Base-by-base conservation (phyloP, 768 basidiomycete genomes). In the Tubosaeta sp. region DNA sequence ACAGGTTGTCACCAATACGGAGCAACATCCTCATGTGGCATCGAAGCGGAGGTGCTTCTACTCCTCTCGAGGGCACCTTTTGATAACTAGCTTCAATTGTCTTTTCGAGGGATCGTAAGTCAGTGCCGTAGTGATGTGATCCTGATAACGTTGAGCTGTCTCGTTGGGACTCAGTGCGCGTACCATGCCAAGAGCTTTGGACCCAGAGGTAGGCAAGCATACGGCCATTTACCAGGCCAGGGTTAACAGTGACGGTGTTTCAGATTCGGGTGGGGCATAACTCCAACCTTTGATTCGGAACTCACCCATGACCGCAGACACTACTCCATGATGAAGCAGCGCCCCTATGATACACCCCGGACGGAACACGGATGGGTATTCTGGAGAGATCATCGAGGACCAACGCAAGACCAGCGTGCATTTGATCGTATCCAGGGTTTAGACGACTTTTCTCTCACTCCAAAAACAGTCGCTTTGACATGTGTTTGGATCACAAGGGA, bases 301-400 rank as follows among this genome's bases (percentile, higher is more conserved):
- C 82, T 10, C 79, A 76, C 33, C 67, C 41, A 76, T 52, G 72
- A 74, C 37, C 74, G 72, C 22, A 41, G 70, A 70, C 55, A 41
- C 38, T 50, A 64, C 59, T 66, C 11, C 47, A 59, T 34, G 68
- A 60, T 22, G 72, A 73, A 27, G 60, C 65, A 17, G 70, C 73
- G 25, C 65, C 75, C 27, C 29, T 1, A 9, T 71, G n/a, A 26
- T 44, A 44, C 65, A 17, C 70, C 50, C 17, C 81, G 80, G 81
- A 76, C 79, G 31, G 68, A 82, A 43, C 82, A 83, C 22, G 78
- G 92, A 46, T 79, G 76, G 58, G 89, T 92, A 88, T 94, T 65
- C n/a, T 44, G 7, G 88, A 95, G 71, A 71, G 76, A 90, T 95
- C 61, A 79, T 97, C 29, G 74, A 84, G 48, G 94, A 90, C 70